Base-by-base conservation (phyloP, 176 grass and related monocot species). In the Eleusine indica region DNA sequence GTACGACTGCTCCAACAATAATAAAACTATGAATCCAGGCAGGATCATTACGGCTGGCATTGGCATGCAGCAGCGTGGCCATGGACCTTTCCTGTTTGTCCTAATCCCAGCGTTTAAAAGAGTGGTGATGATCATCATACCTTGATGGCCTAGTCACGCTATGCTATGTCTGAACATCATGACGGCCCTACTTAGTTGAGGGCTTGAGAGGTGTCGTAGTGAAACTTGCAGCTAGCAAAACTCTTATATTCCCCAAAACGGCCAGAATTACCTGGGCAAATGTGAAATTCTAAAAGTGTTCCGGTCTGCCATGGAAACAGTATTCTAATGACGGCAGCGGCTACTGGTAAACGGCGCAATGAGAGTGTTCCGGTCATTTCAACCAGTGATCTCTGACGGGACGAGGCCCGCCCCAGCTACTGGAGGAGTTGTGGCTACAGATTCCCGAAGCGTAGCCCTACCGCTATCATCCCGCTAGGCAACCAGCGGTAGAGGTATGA, bases 11-110 rank as follows among this genome's bases (percentile, higher is more conserved):
- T 35, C 1, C 0, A 10, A 3, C 0, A 10, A 3, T 4, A 13
- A 30, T 29, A 49, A 74, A 53, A 53, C 14, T 13, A 19, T 11
- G 8, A 0, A 58, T 41, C 52, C 9, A 9, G 73, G 18, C 52
- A 62, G 56, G 76, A 86, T 86, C 77, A 74, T 65, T 44, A 57
- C 62, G 72, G 72, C 1, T 71, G 30, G 18, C 29, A 44, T n/a
- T 39, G 66, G 53, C 56, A 25, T 29, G 61, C 61, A 63, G 61
- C 61, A 63, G 60, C n/a, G 28, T 42, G 65, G n/a, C 15, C 15
- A 40, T 15, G 66, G 15, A 66, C 17, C 32, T 7, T 28, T 41
- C 18, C 3, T 4, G 29, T 16, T 52, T 32, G 29, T 80, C 64
- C 32, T 11, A 15, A 2, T 6, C 44, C 46, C 3, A 0, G 71